Percentiles rank a stretch among this genome's conserved stretches.
Conservation (phyloP, 2,329 filamentous ascomycete species). For the Gaeumannomyces sp. region DNA sequence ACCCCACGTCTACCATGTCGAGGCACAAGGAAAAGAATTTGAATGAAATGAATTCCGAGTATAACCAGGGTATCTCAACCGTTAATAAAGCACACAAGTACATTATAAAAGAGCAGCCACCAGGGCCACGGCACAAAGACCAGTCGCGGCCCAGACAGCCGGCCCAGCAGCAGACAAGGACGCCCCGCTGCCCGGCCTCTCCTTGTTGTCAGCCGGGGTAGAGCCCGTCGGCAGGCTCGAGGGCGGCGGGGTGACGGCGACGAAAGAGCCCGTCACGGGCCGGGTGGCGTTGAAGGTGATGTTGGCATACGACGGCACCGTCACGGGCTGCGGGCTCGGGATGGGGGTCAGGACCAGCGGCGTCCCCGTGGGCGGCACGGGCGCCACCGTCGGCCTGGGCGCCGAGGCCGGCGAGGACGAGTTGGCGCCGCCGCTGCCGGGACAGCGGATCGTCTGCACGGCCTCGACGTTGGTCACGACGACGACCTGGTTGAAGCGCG, state of each 20-base stretch:
- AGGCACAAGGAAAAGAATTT: no score
- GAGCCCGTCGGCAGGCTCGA: not conserved
- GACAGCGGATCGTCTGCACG: constrained; percentile 11
- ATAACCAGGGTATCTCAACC: no score
- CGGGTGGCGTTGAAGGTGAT: constrained; percentile 11
- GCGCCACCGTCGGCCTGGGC: constrained; percentile 7
- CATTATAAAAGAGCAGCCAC: not conserved
- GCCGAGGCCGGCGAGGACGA: not conserved
- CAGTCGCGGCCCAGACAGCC: not conserved
- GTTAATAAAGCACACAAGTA: not conserved
- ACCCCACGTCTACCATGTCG: no score
- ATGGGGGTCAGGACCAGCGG: constrained; percentile 9
- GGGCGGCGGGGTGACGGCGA: constrained; percentile 5
- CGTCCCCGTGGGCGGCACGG: constrained; percentile 11
- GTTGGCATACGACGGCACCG: constrained; percentile 9
- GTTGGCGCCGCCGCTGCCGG: not conserved
- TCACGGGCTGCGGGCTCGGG: not conserved
- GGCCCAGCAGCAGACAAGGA: no score
- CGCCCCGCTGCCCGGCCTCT: not conserved
- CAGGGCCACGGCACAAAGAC: constrained; percentile 1
- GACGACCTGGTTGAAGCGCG: constrained; percentile 12
- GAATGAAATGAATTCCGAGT: no score
- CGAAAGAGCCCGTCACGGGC: not conserved
- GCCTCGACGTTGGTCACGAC: constrained; percentile 12
- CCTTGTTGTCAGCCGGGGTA: not conserved